Evolutionary conservation across 208 protist species (phyloP).

Genomic region (Vickermania spadyakhi): DNA sequence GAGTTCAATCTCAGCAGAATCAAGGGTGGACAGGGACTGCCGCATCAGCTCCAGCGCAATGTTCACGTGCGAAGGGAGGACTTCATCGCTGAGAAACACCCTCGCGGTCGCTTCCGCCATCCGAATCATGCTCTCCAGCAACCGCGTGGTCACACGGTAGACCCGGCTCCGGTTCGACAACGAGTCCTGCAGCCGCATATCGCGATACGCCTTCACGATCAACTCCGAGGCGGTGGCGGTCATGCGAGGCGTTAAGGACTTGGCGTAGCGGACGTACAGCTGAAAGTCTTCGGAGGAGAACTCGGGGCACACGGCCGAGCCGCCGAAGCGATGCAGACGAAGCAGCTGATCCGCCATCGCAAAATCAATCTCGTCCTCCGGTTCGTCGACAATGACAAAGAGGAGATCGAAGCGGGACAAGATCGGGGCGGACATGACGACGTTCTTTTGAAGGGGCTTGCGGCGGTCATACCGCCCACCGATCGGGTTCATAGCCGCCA

Average conservation of each 20-base stretch:
- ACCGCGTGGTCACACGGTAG: slow-evolving; percentile 98
- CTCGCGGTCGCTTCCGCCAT: slow-evolving; percentile 97
- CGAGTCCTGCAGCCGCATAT: slow-evolving; percentile 91
- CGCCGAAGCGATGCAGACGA: slow-evolving; percentile 85
- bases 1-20: slow-evolving; percentile 86
- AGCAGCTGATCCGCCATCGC: slow-evolving; percentile 97
- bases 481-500: slow-evolving; percentile 98
- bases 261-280: slow-evolving; percentile 91
- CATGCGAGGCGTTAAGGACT: slow-evolving; percentile 85
- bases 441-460: slow-evolving; percentile 91
- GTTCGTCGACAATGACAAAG: slow-evolving; percentile 99
- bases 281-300: slow-evolving; percentile 86
- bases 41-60: slow-evolving; percentile 87
- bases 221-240: slow-evolving; percentile 76
- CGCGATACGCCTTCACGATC: slow-evolving; percentile 86
- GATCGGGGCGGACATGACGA: slow-evolving; percentile 95
- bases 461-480: slow-evolving; percentile 93
- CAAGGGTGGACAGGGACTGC: slow-evolving; percentile 79
- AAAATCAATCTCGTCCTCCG: slow-evolving; percentile 92
- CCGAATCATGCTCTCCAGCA: slow-evolving; percentile 99
- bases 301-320: slow-evolving; percentile 46
- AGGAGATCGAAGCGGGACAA: slow-evolving; percentile 99
- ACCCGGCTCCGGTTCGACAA: slow-evolving; percentile 82
- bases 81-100: slow-evolving; percentile 89
- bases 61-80: slow-evolving; percentile 71